Evolutionary conservation across 306 rosid genomes (phyloP).

Genomic region (Medicago arabica): DNA sequence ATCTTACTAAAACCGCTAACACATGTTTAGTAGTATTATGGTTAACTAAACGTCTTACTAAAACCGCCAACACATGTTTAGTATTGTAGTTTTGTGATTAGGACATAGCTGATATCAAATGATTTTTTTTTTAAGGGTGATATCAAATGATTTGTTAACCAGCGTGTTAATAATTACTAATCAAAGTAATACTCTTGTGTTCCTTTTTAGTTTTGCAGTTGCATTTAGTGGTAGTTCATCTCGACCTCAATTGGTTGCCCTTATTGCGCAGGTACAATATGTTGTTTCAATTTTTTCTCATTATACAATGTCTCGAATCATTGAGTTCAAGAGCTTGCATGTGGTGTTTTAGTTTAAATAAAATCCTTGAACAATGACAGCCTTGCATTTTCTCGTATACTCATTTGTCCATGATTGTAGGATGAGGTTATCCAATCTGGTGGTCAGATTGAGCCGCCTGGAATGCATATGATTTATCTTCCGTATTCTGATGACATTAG

Average conservation of each 20-base stretch:
- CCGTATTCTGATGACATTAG: constrained; percentile 94
- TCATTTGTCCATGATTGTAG: constrained; percentile 47
- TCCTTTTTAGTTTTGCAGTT: constrained; percentile 77
- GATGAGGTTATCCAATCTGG: constrained; percentile 75
- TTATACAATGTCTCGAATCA: constrained; percentile 19
- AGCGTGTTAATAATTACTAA: constrained; percentile 27
- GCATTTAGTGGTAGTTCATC: constrained; percentile 84
- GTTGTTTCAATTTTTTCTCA: constrained; percentile 30
- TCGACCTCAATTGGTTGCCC: constrained; percentile 92
- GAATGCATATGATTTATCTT: constrained; percentile 93
- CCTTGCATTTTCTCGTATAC: constrained; percentile 29
- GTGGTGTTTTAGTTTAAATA: constrained; percentile 20
- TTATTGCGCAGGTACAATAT: constrained; percentile 85
- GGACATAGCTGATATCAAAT: constrained; percentile 37
- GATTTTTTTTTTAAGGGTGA: no score
- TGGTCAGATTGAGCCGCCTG: constrained; percentile 94
- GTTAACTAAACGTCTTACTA: not conserved
- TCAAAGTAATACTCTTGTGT: constrained; percentile 31
- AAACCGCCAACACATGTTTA: not conserved
- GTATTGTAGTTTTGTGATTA: constrained; percentile 20
- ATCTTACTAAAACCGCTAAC: no score
- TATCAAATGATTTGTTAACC: constrained; percentile 36
- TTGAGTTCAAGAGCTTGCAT: constrained; percentile 37
- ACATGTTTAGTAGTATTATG: constrained; percentile 22
- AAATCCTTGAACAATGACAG: not conserved